phyloP scores from a whole-genome alignment of 2,329 filamentous ascomycete species.

The Hypoxylon sp. region DNA sequence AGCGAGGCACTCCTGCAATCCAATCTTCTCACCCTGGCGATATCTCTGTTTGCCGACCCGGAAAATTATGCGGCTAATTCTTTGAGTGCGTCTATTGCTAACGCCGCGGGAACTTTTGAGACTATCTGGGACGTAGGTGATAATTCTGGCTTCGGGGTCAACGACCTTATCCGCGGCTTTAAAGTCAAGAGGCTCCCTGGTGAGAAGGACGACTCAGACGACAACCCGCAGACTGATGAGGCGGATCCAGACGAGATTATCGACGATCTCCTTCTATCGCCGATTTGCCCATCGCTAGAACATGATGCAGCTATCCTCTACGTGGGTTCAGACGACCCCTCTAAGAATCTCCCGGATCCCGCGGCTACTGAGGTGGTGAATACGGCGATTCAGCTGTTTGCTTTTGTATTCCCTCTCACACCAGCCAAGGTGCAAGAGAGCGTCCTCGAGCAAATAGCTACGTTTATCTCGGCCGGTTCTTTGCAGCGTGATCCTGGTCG shows the following conservation, averaged over 20 bases:
- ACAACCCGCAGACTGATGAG: slow-evolving; percentile 63
- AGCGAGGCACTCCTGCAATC: slow-evolving; percentile 91
- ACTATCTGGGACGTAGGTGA: slow-evolving; percentile 95
- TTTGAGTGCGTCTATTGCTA: slow-evolving; percentile 91
- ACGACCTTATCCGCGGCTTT: slow-evolving; percentile 85
- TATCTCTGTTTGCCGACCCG: slow-evolving; percentile 93
- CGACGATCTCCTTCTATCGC: slow-evolving; percentile 73
- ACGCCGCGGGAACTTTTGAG: slow-evolving; percentile 89
- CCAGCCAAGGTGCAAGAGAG: slow-evolving; percentile 95
- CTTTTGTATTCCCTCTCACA: slow-evolving; percentile 89
- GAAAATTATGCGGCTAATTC: slow-evolving; percentile 89
- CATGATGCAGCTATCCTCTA: slow-evolving; percentile 91
- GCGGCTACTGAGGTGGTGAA: slow-evolving; percentile 95
- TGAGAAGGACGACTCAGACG: slow-evolving; percentile 70
- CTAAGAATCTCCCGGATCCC: slow-evolving; percentile 75
- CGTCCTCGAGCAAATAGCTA: slow-evolving; percentile 92
- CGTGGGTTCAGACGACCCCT: slow-evolving; percentile 66
- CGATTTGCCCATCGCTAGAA: slow-evolving; percentile 86
- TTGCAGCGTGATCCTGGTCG: slow-evolving; percentile 89
- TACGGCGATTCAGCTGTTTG: slow-evolving; percentile 92
- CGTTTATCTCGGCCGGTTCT: slow-evolving; percentile 84
- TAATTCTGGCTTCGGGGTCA: slow-evolving; percentile 95
- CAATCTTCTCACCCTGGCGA: slow-evolving; percentile 88
- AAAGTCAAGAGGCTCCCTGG: slow-evolving; percentile 78
- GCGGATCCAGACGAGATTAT: slow-evolving; percentile 75